Evolutionary conservation across 2,329 filamentous ascomycete species (phyloP).

Genomic region (Curvularia sp.): DNA sequence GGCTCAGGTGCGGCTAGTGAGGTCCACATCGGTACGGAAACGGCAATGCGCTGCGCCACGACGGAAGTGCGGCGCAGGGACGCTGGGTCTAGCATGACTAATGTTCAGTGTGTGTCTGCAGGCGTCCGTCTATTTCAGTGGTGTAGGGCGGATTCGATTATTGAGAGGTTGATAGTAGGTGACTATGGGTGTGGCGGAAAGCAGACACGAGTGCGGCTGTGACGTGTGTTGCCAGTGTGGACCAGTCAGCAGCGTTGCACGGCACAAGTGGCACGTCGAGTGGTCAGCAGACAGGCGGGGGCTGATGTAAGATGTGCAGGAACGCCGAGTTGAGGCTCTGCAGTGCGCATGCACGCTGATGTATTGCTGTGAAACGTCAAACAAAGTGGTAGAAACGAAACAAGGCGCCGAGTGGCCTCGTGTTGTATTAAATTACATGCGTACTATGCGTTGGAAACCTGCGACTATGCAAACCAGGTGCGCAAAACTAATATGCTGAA

Average conservation of each 20-base stretch:
- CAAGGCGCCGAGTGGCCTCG: constrained; percentile 8
- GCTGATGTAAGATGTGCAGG: constrained; percentile 26
- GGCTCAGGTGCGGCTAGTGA: constrained; percentile 14
- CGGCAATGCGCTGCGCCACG: constrained; percentile 27
- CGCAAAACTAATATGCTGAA: constrained; percentile 9
- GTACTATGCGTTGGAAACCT: constrained; percentile 18
- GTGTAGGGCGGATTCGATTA: background rate
- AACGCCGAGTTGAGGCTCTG: constrained; percentile 26
- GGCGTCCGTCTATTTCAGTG: background rate
- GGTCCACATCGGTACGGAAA: constrained; percentile 15
- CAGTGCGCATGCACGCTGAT: constrained; percentile 12
- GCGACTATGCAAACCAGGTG: constrained; percentile 15
- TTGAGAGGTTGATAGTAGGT: background rate
- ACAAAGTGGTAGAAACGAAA: constrained; percentile 6
- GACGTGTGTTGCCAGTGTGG: background rate
- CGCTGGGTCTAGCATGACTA: constrained; percentile 6
- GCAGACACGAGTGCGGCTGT: constrained; percentile 10
- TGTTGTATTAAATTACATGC: constrained; percentile 21
- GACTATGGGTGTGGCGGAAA: constrained; percentile 5
- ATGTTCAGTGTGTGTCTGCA: constrained; percentile 2
- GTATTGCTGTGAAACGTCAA: constrained; percentile 9
- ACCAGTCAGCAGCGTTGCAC: constrained; percentile 10
- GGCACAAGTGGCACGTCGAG: constrained; percentile 20
- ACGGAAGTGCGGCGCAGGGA: constrained; percentile 31
- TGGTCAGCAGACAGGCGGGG: constrained; percentile 24